Evolutionary conservation across 768 basidiomycete genomes (phyloP).

Genomic region (Serpula lacrymans): DNA sequence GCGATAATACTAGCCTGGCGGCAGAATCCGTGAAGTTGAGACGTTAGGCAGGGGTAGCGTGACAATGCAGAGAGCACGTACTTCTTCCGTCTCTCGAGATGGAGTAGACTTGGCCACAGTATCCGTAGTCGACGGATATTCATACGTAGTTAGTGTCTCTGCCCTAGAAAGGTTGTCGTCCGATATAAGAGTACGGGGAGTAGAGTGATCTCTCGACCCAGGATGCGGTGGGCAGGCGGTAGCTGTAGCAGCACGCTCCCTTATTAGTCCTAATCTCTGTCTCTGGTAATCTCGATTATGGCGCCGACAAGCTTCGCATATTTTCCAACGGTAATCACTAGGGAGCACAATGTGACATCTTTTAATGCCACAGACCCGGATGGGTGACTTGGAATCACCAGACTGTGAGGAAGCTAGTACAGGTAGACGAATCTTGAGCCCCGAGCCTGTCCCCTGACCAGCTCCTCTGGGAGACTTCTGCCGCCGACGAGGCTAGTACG

Average conservation of each 20-base stretch:
- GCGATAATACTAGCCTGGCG: too few species aligned
- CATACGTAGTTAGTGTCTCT: too few species aligned
- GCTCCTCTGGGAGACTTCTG: constrained; percentile 9
- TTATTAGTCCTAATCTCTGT: constrained; percentile 25
- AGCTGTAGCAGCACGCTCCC: constrained; percentile 18
- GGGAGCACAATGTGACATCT: constrained; percentile 33
- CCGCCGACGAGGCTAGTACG: not conserved
- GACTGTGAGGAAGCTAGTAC: constrained; percentile 15
- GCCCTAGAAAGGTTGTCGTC: too few species aligned
- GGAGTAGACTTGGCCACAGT: not conserved
- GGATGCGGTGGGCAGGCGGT: too few species aligned
- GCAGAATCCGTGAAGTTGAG: too few species aligned
- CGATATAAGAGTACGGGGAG: too few species aligned
- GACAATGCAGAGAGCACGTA: too few species aligned
- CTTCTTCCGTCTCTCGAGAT: constrained; percentile 16
- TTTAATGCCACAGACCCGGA: constrained; percentile 30
- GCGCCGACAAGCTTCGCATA: constrained; percentile 40
- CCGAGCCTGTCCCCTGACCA: constrained; percentile 4
- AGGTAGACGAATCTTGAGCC: constrained; percentile 21
- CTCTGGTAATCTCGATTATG: constrained; percentile 34
- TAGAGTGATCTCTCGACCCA: too few species aligned
- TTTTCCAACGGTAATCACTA: constrained; percentile 36
- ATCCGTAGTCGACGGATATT: constrained; percentile 7
- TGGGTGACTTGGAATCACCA: not conserved
- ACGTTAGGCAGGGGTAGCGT: too few species aligned